phyloP scores from a whole-genome alignment of 306 rosid species.

The Delonix regia region DNA sequence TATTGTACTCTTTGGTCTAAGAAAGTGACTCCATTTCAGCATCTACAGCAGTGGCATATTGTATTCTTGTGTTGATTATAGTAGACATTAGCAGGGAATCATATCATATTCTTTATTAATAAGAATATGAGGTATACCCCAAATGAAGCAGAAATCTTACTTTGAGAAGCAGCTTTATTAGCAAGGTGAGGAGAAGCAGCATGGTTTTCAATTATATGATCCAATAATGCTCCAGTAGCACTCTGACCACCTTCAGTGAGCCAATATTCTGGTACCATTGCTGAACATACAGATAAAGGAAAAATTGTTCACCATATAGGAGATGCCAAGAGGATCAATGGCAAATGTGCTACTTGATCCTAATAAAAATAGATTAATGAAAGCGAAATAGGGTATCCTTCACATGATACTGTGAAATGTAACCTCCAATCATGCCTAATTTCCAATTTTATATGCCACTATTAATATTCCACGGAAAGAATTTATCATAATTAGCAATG shows the following conservation, averaged over 20 bases:
- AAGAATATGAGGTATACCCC: constrained; percentile 20
- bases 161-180: constrained; percentile 82
- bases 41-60: too few species aligned
- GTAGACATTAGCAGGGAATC: too few species aligned
- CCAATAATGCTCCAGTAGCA: constrained; percentile 98
- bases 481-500: constrained; percentile 2
- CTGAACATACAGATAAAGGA: constrained; percentile 52
- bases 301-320: constrained; percentile 29
- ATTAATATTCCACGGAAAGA: constrained; percentile 16
- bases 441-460: constrained; percentile 9
- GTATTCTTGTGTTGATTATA: too few species aligned
- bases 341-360: background rate
- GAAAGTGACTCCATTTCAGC: too few species aligned
- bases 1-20: too few species aligned
- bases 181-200: constrained; percentile 76
- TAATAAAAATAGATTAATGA: background rate
- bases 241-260: constrained; percentile 99
- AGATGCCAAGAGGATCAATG: constrained; percentile 35
- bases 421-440: constrained; percentile 17
- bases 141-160: constrained; percentile 45
- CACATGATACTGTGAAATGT: constrained; percentile 27
- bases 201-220: constrained; percentile 85
- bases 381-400: constrained; percentile 26
- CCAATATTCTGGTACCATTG: constrained; percentile 97
- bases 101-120: too few species aligned